Percentiles rank a stretch among this genome's conserved stretches.
Evolutionary conservation across 352 stramenopile species (phyloP).

Genomic region (Thalassiosira ordinaria): DNA sequence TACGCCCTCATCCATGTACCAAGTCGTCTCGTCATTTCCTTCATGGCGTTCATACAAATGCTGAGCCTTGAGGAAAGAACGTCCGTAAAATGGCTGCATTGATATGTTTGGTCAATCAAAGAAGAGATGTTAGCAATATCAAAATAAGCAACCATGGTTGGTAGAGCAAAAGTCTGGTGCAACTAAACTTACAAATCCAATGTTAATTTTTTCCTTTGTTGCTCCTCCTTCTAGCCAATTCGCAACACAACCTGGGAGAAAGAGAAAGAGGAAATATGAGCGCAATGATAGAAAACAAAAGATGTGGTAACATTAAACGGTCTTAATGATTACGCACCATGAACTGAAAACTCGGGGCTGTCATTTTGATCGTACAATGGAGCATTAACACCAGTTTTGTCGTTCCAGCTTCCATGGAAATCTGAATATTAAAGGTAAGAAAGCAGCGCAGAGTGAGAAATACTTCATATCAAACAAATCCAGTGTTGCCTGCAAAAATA

Average conservation of each 20-base stretch:
- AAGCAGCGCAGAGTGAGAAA: not conserved
- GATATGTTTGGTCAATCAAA: conserved; percentile 1
- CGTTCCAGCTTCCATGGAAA: conserved; percentile 43
- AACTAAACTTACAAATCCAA: conserved; percentile 30
- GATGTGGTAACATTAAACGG: too few species aligned
- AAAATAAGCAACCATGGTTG: not conserved
- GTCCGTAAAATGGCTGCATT: conserved; percentile 46
- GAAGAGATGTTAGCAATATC: not conserved
- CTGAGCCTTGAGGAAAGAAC: conserved; percentile 15
- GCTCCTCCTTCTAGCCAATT: conserved; percentile 45
- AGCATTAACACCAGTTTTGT: conserved; percentile 28
- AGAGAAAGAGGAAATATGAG: too few species aligned
- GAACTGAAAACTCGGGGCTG: conserved; percentile 18
- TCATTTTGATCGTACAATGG: conserved; percentile 35
- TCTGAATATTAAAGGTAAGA: conserved; percentile 1
- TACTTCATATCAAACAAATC: not conserved
- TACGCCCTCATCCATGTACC: conserved; percentile 33
- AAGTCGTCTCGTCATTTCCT: conserved; percentile 20
- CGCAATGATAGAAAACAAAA: too few species aligned
- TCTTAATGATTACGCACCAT: conserved; percentile 16
- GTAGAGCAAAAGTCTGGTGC: too few species aligned
- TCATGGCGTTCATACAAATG: conserved; percentile 23
- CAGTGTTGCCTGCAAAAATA: not conserved
- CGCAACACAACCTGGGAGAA: conserved; percentile 25
- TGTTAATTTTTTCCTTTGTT: conserved; percentile 25